These are phyloP conservation scores for Diddensiella transvaalensis DNA, from an alignment of 805 yeast species.

Conservation along the genomic window DNA sequence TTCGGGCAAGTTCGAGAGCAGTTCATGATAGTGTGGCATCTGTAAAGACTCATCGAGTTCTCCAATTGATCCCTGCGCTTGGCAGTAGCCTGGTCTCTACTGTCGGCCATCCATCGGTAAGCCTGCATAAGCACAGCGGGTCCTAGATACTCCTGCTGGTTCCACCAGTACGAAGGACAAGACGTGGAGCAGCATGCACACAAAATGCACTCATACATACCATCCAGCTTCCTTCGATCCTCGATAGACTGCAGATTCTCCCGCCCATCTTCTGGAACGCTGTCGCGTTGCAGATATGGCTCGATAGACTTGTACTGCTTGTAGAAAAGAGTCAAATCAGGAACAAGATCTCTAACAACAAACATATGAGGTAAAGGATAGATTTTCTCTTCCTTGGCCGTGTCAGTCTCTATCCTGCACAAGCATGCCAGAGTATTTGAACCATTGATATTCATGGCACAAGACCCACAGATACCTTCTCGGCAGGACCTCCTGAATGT, in stretches of 20 bases:
- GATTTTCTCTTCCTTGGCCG: conserved; percentile 71
- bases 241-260: conserved; percentile 88
- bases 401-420: conserved; percentile 85
- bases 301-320: conserved; percentile 97
- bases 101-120: conserved; percentile 96
- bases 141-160: conserved; percentile 96
- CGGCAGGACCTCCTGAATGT: conserved; percentile 98
- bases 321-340: conserved; percentile 96
- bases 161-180: conserved; percentile 99
- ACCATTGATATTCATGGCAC: conserved; percentile 99
- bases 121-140: conserved; percentile 99
- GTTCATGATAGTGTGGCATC: conserved; percentile 99
- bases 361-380: conserved; percentile 98
- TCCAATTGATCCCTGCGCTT: conserved; percentile 85
- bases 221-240: conserved; percentile 95
- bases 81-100: conserved; percentile 86
- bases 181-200: conserved; percentile 99
- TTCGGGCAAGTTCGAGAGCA: conserved; percentile 98
- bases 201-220: conserved; percentile 93
- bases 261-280: conserved; percentile 81
- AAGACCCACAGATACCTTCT: conserved; percentile 99
- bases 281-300: conserved; percentile 87
- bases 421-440: conserved; percentile 95
- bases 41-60: conserved; percentile 95
- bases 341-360: conserved; percentile 94